These are phyloP conservation scores for Eucalyptus cloeziana DNA, from an alignment of 345 rosid species.

Conservation along the genomic window DNA sequence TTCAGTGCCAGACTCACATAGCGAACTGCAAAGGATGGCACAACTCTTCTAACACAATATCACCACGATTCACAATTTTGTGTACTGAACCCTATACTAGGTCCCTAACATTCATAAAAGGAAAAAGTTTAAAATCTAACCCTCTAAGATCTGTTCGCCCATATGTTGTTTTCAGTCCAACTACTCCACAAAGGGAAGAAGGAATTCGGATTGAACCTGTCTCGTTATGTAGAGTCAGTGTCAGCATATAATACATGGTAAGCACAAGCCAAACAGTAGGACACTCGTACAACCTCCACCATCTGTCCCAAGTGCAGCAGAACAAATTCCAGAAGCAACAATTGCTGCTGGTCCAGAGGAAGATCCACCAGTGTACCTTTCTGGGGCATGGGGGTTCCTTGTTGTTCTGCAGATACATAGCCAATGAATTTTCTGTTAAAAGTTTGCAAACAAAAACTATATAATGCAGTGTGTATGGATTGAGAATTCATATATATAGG, in stretches of 20 bases:
- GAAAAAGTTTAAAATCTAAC: constrained; percentile 15
- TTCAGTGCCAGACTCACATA: constrained; percentile 60
- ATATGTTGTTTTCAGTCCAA: constrained; percentile 78
- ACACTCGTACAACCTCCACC: constrained; percentile 67
- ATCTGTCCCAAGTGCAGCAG: constrained; percentile 92
- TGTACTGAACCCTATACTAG: neutral
- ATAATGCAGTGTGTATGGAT: neutral
- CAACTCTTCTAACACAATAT: neutral
- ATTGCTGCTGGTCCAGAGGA: constrained; percentile 93
- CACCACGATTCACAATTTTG: neutral
- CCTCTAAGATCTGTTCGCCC: constrained; percentile 72
- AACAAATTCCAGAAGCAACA: constrained; percentile 82
- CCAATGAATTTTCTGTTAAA: neutral
- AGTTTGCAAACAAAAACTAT: neutral
- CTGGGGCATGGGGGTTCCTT: constrained; percentile 75
- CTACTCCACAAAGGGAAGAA: constrained; percentile 77
- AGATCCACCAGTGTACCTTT: constrained; percentile 92
- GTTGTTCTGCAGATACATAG: constrained; percentile 49
- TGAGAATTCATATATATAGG: neutral
- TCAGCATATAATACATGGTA: neutral
- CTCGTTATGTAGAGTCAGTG: neutral
- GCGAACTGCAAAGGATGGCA: constrained; percentile 30
- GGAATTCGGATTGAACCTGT: constrained; percentile 86
- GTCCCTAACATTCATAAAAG: neutral
- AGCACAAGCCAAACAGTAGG: neutral